Conservation (phyloP, 192 early-diverging fungal species). For the Rhizophagus clarus region DNA sequence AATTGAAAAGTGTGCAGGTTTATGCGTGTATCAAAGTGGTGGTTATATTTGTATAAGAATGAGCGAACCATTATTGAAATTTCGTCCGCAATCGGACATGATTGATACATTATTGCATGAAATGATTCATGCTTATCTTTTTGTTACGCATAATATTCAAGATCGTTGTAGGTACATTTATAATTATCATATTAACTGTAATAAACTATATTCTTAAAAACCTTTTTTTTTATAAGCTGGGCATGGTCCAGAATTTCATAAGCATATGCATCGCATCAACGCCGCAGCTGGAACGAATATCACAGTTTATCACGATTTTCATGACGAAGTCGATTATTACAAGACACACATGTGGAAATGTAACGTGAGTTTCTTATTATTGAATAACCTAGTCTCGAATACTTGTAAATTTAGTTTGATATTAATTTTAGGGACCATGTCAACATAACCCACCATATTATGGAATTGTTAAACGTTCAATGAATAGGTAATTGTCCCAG, state of each 20-base stretch:
- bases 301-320: slow-evolving; percentile 70
- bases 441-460: slow-evolving; percentile 57
- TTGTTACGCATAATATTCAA: slow-evolving; percentile 55
- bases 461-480: slow-evolving; percentile 58
- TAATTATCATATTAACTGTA: not conserved
- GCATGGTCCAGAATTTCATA: slow-evolving; percentile 63
- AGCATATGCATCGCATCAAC: slow-evolving; percentile 58
- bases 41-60: slow-evolving; percentile 57
- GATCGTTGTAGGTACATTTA: slow-evolving; percentile 42
- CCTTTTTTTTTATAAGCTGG: slow-evolving; percentile 38
- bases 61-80: slow-evolving; percentile 68
- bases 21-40: slow-evolving; percentile 51
- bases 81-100: slow-evolving; percentile 58
- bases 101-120: slow-evolving; percentile 70
- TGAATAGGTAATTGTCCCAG: slow-evolving; percentile 51
- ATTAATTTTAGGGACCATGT: slow-evolving; percentile 49
- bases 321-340: slow-evolving; percentile 67
- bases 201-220: not conserved
- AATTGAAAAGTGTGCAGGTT: slow-evolving; percentile 49
- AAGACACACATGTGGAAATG: slow-evolving; percentile 71
- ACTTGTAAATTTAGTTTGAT: not conserved
- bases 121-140: slow-evolving; percentile 72
- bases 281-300: slow-evolving; percentile 51
- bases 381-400: not conserved
- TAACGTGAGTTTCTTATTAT: slow-evolving; percentile 35